Percentiles rank a stretch among this genome's conserved stretches.
Evolutionary conservation across 108 stramenopile species (phyloP).

Genomic region (Pseudonitzschia pungens): DNA sequence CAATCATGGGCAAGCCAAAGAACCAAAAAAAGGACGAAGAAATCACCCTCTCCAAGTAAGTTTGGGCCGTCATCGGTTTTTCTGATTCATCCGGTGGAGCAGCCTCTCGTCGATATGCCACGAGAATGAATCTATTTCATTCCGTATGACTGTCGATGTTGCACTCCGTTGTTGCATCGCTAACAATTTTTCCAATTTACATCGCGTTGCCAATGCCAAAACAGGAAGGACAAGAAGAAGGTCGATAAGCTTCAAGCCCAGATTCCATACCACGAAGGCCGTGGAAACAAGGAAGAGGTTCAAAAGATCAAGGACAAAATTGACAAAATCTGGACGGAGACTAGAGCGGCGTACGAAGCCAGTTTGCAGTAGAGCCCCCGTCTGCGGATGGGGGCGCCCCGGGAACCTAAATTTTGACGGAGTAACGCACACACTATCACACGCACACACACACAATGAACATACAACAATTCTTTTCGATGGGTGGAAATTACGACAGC

Average conservation of each 20-base stretch:
- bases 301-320: conserved; percentile 76
- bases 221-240: conserved; percentile 86
- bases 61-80: background rate
- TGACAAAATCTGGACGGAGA: conserved; percentile 67
- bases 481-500: too few relatives aligned
- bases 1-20: conserved; percentile 46
- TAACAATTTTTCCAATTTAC: conserved; percentile 16
- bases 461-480: background rate
- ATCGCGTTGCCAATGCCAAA: background rate
- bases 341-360: conserved; percentile 46
- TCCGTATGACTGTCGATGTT: background rate
- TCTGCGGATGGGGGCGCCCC: conserved; percentile 12
- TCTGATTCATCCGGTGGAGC: background rate
- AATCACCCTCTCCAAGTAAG: conserved; percentile 69
- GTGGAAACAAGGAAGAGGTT: conserved; percentile 81
- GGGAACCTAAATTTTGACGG: background rate
- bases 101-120: too few relatives aligned
- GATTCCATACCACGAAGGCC: conserved; percentile 84
- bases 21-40: conserved; percentile 53
- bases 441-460: conserved; percentile 2
- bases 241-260: conserved; percentile 73
- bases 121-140: too few relatives aligned
- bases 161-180: background rate
- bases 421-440: background rate
- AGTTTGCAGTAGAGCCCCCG: conserved; percentile 10